Evolutionary conservation across 345 rosid genomes (phyloP).

Genomic region (Salix viminalis): DNA sequence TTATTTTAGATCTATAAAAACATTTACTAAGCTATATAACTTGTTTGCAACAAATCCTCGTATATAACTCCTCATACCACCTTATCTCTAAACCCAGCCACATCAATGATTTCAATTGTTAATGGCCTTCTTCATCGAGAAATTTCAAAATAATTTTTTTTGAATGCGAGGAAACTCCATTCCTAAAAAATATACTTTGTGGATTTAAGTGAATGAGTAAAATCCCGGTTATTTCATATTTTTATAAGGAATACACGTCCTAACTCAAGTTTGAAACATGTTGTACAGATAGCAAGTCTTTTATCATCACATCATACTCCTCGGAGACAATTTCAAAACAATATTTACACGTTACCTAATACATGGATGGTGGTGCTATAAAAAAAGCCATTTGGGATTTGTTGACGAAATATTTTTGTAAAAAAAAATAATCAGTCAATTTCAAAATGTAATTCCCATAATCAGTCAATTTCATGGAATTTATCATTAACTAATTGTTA

Average conservation of each 20-base stretch:
- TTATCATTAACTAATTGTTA: background rate
- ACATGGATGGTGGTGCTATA: background rate
- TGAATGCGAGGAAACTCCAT: no score
- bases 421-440: background rate
- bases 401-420: background rate
- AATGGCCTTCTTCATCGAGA: background rate
- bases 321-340: no score
- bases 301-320: no score
- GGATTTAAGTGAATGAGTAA: rapidly evolving
- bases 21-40: no score
- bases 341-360: background rate
- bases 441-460: background rate
- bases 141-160: background rate
- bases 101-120: background rate
- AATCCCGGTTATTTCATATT: rapidly evolving
- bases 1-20: no score
- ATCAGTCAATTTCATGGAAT: background rate
- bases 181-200: no score
- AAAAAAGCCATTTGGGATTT: background rate
- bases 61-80: no score
- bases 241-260: no score
- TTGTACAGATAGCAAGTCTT: no score
- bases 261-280: no score
- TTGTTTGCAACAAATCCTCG: no score
- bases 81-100: no score